These are phyloP conservation scores for Yamadazyma paraphyllophila DNA, from an alignment of 805 yeast genomes.

Conservation along the genomic window DNA sequence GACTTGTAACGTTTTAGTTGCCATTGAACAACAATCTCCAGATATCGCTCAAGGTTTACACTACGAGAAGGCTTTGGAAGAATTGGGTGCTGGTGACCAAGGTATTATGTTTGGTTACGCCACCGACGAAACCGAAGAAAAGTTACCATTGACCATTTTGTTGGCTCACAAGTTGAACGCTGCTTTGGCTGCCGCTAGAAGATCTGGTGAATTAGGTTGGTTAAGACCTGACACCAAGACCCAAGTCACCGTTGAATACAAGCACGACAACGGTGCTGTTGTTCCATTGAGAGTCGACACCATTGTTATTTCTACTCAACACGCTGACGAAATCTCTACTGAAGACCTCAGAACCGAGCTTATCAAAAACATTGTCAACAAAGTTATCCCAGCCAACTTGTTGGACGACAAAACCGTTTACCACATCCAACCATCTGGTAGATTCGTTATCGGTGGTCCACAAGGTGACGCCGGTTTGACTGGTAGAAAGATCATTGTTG, in stretches of 20 bases:
- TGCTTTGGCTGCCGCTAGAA: constrained; percentile 96
- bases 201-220: constrained; percentile 93
- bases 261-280: constrained; percentile 91
- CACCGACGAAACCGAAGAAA: constrained; percentile 97
- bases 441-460: constrained; percentile 99
- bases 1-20: constrained; percentile 98
- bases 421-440: constrained; percentile 99
- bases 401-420: constrained; percentile 93
- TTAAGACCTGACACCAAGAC: constrained; percentile 99
- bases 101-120: constrained; percentile 99
- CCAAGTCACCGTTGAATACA: constrained; percentile 97
- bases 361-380: constrained; percentile 76
- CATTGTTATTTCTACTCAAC: constrained; percentile 95
- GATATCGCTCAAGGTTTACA: constrained; percentile 99
- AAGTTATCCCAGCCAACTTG: constrained; percentile 86
- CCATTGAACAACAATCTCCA: constrained; percentile 98
- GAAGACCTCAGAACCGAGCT: constrained; percentile 85
- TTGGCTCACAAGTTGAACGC: constrained; percentile 95
- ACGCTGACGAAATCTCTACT: constrained; percentile 92
- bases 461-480: constrained; percentile 99
- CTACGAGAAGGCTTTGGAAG: constrained; percentile 92
- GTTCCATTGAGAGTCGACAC: constrained; percentile 96
- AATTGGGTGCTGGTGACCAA: constrained; percentile 99
- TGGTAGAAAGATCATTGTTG: constrained; percentile 99
- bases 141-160: constrained; percentile 90